Evolutionary conservation across 768 basidiomycete species (phyloP), one percentile per base, ranked within the genome.

Genomic region (Asterophora parasitica): DNA sequence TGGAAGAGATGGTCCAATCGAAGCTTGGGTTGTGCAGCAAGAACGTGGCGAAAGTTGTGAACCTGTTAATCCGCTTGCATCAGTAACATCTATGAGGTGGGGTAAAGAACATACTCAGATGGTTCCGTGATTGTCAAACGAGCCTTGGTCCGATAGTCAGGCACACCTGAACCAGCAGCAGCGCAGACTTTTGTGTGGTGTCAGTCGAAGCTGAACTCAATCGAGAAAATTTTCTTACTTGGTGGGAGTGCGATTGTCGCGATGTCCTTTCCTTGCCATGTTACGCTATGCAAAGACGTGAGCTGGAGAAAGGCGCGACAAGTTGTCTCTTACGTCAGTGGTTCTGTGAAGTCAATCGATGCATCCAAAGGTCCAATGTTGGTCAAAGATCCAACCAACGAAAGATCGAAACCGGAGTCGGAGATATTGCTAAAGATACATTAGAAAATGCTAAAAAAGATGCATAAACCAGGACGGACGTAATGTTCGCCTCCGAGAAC

Each of bases 351-450:
- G 11, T 76, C 74, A 41, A 88, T 86, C 39, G 73, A 55, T 3
- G 83, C 84, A 64, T 88, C 85, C 42, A 88, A 70, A 16, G 85
- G 84, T 0, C 85, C 85, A 5, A 76, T 62, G 42, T 81, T 77
- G 0, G 78, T 81, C 44, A 85, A 59, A 10, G 82, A 79, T 11
- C 83, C 83, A 16, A 67, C 69, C 4, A 88, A 66, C 2, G 75
- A 62, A 19, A 87, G 62, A 58, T 82, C 75, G 56, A 88, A 87
- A 1, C 85, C 85, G 1, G 72, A 68, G 37, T 87, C 65, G 3
- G 79, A 66, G 15, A 82, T 72, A 50, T 79, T 74, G 31, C 77
- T 79, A 51, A 19, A 40, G 30, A 27, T 39, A 12, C 17, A 20
- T 38, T 30, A 35, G 32, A 16, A n/a, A 42, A 9, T 1, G 2